These are phyloP conservation scores for Anthracocystis setariae DNA, from an alignment of 1,284 basidiomycete species.

Conservation along the genomic window DNA sequence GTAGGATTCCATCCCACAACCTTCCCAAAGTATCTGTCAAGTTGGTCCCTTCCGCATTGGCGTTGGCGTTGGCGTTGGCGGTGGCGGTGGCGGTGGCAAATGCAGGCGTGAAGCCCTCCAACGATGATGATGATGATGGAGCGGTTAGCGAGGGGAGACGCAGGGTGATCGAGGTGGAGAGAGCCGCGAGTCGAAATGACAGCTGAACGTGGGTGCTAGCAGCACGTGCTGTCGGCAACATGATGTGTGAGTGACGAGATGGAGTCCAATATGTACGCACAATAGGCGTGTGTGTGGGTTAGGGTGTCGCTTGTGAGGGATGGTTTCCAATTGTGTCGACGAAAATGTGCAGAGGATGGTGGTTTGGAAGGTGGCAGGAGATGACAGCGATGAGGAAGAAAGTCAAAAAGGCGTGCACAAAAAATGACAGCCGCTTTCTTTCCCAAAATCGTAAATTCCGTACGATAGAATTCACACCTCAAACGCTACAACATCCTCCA, in stretches of 20 bases:
- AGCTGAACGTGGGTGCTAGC: conserved; percentile 3
- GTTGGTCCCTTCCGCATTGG: neutral
- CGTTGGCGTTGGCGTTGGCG: neutral
- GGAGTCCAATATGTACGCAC: too few relatives aligned
- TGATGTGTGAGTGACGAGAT: neutral
- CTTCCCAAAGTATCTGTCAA: conserved; percentile 68
- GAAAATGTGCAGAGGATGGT: too few relatives aligned
- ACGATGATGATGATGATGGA: conserved; percentile 3
- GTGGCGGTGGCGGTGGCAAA: conserved; percentile 8
- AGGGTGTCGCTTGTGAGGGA: too few relatives aligned
- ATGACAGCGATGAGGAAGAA: too few relatives aligned
- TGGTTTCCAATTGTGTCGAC: too few relatives aligned
- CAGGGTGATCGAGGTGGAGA: conserved; percentile 1
- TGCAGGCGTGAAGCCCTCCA: neutral
- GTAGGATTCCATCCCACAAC: conserved; percentile 84
- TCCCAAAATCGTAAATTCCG: too few relatives aligned
- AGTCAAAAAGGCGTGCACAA: too few relatives aligned
- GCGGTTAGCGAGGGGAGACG: conserved; percentile 9
- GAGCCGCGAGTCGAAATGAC: conserved; percentile 1
- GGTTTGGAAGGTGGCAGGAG: too few relatives aligned
- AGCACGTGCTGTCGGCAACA: conserved; percentile 1
- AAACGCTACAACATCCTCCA: too few relatives aligned
- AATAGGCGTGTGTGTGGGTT: too few relatives aligned
- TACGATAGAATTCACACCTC: too few relatives aligned
- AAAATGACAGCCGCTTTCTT: too few relatives aligned